These are phyloP conservation scores for Fusarium robinianum DNA, from an alignment of 2,329 filamentous ascomycete genomes.

Conservation along the genomic window DNA sequence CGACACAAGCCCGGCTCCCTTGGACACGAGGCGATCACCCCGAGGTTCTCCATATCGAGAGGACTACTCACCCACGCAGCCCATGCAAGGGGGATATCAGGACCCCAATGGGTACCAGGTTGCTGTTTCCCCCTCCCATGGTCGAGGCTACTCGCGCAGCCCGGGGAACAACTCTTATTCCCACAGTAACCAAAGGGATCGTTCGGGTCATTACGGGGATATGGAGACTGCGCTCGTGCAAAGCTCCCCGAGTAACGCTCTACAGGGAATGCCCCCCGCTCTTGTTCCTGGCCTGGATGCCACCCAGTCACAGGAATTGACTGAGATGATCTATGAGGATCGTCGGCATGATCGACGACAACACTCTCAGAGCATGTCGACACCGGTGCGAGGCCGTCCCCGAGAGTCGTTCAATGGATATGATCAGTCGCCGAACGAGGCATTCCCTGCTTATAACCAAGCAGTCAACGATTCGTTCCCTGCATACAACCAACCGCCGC, in stretches of 20 bases:
- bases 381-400: conserved; percentile 48
- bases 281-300: conserved; percentile 66
- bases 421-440: conserved; percentile 28
- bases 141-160: conserved; percentile 44
- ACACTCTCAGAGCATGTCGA: conserved; percentile 45
- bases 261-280: conserved; percentile 58
- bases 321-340: conserved; percentile 61
- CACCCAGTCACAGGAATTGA: conserved; percentile 58
- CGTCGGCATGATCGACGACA: conserved; percentile 54
- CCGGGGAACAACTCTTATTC: conserved; percentile 38
- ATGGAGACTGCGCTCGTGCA: conserved; percentile 43
- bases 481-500: conserved; percentile 21
- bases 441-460: too few relatives aligned
- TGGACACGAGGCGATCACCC: conserved; percentile 47
- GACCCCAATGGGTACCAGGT: conserved; percentile 34
- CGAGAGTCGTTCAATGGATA: conserved; percentile 36
- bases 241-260: conserved; percentile 44
- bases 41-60: conserved; percentile 30
- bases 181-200: conserved; percentile 40
- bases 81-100: conserved; percentile 25
- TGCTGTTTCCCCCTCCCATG: conserved; percentile 40
- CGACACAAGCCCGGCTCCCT: conserved; percentile 49
- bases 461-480: conserved; percentile 23
- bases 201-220: conserved; percentile 42
- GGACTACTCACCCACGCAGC: conserved; percentile 33